Base-by-base conservation (phyloP, 2,329 filamentous ascomycete genomes). In the Cladobotryum mycophilum region DNA sequence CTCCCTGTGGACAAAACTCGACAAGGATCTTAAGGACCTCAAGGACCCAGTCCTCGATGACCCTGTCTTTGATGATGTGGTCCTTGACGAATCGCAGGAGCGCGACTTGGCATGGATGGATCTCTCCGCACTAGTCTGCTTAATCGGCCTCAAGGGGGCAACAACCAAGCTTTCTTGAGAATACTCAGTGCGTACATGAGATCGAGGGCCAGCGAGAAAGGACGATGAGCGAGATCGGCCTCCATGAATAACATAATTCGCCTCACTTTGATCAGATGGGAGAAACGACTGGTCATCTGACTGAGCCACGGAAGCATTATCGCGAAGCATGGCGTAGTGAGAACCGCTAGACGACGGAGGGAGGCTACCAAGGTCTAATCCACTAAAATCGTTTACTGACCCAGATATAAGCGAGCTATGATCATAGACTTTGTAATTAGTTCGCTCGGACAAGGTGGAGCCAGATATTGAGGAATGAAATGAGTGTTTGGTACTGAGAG, bases 91-190 rank as follows among this genome's bases (percentile, higher is more conserved):
- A 43, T 82, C 78, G 42, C 68, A 69, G 2, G 77, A 76, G 20
- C 65, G 67, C 55, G 71, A 70, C 58, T 70, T 73, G 48, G 38
- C 9, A 12, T 41, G 38, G 38, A 14, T 14, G 2, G 15, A 17
- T 20, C 20, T n/a, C 20, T 65, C 65, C 8, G 78, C 35, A 18
- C 52, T 38, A 15, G 25, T 30, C 8, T 37, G 42, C 45, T 49
- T 52, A 22, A 49, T 45, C n/a, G 52, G 73, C 42, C 72, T 70
- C 15, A 85, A 65, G 0, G 81, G 80, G 8, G 78, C 70, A 13
- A 84, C 78, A 12, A 79, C 60, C 30, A 85, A 68, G 55, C 80
- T 84, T 59, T 84, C 81, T 55, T 80, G 79, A 0, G 82, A 84
- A 60, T 78, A 84, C 49, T 74, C 72, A 17, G 68, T 66, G 5